phyloP scores from a whole-genome alignment of 1,284 basidiomycete species.

The Meira nashicola region DNA sequence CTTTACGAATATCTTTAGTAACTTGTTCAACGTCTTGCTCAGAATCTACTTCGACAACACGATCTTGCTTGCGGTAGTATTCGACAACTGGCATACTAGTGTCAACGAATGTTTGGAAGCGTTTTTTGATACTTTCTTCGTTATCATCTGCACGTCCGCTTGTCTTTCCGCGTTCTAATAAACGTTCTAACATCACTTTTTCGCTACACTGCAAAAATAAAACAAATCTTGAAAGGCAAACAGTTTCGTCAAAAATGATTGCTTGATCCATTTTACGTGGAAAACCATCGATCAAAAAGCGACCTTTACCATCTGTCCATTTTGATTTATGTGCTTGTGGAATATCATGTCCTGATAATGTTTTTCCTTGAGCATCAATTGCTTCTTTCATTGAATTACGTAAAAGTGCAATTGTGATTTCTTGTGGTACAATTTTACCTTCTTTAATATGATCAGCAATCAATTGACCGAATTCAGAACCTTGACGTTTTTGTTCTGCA shows the following conservation, averaged over 20 bases:
- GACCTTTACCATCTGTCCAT: conserved; percentile 71
- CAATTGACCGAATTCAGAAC: conserved; percentile 77
- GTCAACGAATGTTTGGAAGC: conserved; percentile 86
- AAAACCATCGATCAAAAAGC: conserved; percentile 96
- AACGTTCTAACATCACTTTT: conserved; percentile 76
- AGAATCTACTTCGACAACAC: conserved; percentile 69
- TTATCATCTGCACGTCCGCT: conserved; percentile 96
- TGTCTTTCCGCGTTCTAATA: conserved; percentile 86
- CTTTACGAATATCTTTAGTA: conserved; percentile 40
- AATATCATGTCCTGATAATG: conserved; percentile 19
- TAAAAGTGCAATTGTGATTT: conserved; percentile 91
- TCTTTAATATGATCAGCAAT: conserved; percentile 86
- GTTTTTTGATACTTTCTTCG: conserved; percentile 88
- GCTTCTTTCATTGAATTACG: conserved; percentile 82
- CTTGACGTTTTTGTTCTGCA: conserved; percentile 81
- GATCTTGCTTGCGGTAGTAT: conserved; percentile 67
- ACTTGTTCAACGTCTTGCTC: conserved; percentile 42
- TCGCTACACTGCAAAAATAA: conserved; percentile 88
- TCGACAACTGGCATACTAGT: conserved; percentile 96
- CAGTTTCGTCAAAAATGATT: conserved; percentile 80
- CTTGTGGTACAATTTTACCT: conserved; percentile 92
- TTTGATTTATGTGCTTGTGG: conserved; percentile 51
- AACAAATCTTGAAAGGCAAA: conserved; percentile 73
- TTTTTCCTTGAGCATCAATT: conserved; percentile 54
- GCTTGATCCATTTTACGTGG: conserved; percentile 99